phyloP scores from a whole-genome alignment of 2,329 filamentous ascomycete species.

The Colletotrichum eleusines region DNA sequence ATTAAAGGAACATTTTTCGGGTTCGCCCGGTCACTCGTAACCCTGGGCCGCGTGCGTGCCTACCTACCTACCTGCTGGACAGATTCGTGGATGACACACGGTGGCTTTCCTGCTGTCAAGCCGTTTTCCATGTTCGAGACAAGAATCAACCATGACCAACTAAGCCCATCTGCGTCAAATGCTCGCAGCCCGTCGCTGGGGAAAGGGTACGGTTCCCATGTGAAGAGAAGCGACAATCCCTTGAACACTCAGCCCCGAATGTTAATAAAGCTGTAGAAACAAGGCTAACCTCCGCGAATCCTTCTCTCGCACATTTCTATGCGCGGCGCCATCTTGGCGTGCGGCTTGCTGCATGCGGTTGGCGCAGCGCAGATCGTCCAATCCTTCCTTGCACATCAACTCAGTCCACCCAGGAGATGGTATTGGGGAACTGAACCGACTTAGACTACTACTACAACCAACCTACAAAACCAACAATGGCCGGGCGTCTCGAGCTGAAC shows the following conservation, averaged over 20 bases:
- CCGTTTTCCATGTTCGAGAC: not conserved
- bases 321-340: constrained; percentile 33
- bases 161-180: not conserved
- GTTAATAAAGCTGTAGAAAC: not conserved
- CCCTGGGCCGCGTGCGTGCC: not conserved
- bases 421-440: too few relatives aligned
- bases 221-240: too few relatives aligned
- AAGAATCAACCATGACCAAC: too few relatives aligned
- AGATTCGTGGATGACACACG: constrained; percentile 15
- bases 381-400: constrained; percentile 8
- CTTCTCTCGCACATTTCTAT: constrained; percentile 33
- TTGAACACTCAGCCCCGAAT: not conserved
- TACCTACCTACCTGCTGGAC: too few relatives aligned
- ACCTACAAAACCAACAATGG: too few relatives aligned
- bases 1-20: constrained; percentile 12
- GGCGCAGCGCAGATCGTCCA: constrained; percentile 30
- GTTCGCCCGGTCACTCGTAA: constrained; percentile 10
- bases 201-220: too few relatives aligned
- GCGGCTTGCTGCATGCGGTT: constrained; percentile 39
- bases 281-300: constrained; percentile 6
- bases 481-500: constrained; percentile 25
- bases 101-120: not conserved
- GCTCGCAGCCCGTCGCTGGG: too few relatives aligned
- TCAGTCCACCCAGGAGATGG: not conserved
- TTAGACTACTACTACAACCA: too few relatives aligned